Percentiles rank a stretch among this genome's conserved stretches.
phyloP scores from a whole-genome alignment of 805 yeast genomes.

The Ascoidea tarda region DNA sequence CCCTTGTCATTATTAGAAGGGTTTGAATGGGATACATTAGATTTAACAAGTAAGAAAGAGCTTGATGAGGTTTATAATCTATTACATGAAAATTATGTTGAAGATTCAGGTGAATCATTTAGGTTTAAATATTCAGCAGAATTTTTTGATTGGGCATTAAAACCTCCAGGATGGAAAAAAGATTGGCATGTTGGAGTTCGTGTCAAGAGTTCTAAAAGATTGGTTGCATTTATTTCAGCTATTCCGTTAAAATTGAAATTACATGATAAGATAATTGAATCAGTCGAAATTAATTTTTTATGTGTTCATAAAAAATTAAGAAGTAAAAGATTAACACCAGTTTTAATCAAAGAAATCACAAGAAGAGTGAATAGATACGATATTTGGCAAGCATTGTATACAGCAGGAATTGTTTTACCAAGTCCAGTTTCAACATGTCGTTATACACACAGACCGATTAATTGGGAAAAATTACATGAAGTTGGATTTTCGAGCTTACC shows the following conservation, averaged over 20 bases:
- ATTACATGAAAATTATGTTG: slow-evolving; percentile 84
- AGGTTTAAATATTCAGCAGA: slow-evolving; percentile 78
- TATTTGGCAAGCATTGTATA: slow-evolving; percentile 93
- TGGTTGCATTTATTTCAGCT: slow-evolving; percentile 88
- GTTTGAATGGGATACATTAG: slow-evolving; percentile 83
- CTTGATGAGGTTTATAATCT: slow-evolving; percentile 68
- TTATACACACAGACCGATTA: slow-evolving; percentile 85
- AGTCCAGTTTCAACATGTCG: slow-evolving; percentile 84
- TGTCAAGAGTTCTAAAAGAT: slow-evolving; percentile 57
- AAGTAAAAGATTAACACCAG: slow-evolving; percentile 89
- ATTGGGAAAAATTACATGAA: slow-evolving; percentile 81
- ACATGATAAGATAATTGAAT: slow-evolving; percentile 36
- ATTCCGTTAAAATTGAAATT: slow-evolving; percentile 64
- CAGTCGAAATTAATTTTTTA: slow-evolving; percentile 86
- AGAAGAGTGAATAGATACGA: slow-evolving; percentile 74
- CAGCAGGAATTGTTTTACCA: slow-evolving; percentile 86
- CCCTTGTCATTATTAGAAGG: slow-evolving; percentile 65
- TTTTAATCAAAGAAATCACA: slow-evolving; percentile 85
- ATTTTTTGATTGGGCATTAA: slow-evolving; percentile 85
- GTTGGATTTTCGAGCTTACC: slow-evolving; percentile 86
- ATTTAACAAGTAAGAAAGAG: slow-evolving; percentile 32
- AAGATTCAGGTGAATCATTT: slow-evolving; percentile 84
- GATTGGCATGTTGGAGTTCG: slow-evolving; percentile 95
- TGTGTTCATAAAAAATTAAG: slow-evolving; percentile 91
- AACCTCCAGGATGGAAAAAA: slow-evolving; percentile 81